These are phyloP conservation scores for Stentor coeruleus DNA, from an alignment of 73 alveolate species.

Conservation along the genomic window DNA sequence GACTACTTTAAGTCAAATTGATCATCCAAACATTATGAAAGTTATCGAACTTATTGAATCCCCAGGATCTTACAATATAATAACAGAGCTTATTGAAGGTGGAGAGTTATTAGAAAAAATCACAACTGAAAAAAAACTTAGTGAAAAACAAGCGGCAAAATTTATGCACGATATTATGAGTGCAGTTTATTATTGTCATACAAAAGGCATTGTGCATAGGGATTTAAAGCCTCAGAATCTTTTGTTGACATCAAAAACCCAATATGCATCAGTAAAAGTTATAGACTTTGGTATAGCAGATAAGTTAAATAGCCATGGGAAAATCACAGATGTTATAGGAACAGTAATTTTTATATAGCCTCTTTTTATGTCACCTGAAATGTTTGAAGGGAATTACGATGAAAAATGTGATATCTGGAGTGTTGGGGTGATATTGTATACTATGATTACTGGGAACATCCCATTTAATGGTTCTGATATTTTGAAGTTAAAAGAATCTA, in stretches of 20 bases:
- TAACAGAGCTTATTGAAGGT: slow-evolving; percentile 80
- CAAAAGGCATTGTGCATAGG: slow-evolving; percentile 83
- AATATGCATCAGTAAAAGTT: slow-evolving; percentile 56
- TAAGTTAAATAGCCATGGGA: slow-evolving; percentile 24
- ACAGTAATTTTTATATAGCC: slow-evolving; percentile 37
- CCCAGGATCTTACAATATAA: slow-evolving; percentile 56
- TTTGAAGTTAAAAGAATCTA: background rate
- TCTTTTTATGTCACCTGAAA: slow-evolving; percentile 18
- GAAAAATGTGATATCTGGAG: slow-evolving; percentile 23
- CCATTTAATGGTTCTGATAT: slow-evolving; percentile 5
- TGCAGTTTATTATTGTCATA: slow-evolving; percentile 87
- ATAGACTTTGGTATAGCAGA: slow-evolving; percentile 89
- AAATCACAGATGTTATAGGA: slow-evolving; percentile 33
- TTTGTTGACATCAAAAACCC: slow-evolving; percentile 60
- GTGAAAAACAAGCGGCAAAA: slow-evolving; percentile 77
- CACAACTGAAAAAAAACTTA: slow-evolving; percentile 45
- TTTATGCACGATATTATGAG: slow-evolving; percentile 68
- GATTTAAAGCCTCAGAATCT: slow-evolving; percentile 92
- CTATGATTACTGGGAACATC: background rate
- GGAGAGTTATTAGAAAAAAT: slow-evolving; percentile 81
- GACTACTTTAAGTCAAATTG: background rate
- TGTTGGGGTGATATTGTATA: slow-evolving; percentile 28
- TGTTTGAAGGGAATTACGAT: slow-evolving; percentile 22
- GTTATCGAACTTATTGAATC: slow-evolving; percentile 69
- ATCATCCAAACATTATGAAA: slow-evolving; percentile 82